phyloP scores from a whole-genome alignment of 257 asterid genomes.

The Nyctanthes arbortristis region DNA sequence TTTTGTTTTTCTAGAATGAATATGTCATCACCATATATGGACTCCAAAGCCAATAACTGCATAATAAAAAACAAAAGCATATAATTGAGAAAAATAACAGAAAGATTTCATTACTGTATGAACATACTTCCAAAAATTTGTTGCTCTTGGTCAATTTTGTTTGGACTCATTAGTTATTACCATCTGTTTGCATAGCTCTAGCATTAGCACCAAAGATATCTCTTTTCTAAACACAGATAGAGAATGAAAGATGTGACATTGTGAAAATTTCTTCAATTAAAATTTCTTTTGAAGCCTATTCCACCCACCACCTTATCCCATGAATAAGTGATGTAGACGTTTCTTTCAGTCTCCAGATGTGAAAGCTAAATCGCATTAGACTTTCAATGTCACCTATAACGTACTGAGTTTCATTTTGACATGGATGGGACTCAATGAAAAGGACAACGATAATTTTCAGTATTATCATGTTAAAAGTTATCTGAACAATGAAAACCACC shows the following conservation, averaged over 20 bases:
- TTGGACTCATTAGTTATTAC: background rate
- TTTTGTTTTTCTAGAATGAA: slow-evolving; percentile 54
- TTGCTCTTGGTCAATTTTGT: background rate
- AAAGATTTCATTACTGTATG: background rate
- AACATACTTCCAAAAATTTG: background rate
- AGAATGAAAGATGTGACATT: background rate
- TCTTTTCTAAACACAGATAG: background rate
- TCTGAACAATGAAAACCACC: background rate
- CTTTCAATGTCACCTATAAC: background rate
- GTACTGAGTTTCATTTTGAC: background rate
- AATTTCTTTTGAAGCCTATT: background rate
- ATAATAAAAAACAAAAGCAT: slow-evolving; percentile 16
- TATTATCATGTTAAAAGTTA: too few relatives aligned
- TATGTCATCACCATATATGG: slow-evolving; percentile 74
- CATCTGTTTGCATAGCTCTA: background rate
- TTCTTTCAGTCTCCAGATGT: background rate
- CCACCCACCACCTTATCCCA: background rate
- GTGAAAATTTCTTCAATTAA: background rate
- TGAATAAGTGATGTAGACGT: background rate
- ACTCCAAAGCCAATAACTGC: slow-evolving; percentile 84
- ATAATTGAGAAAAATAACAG: slow-evolving; percentile 15
- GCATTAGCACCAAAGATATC: background rate
- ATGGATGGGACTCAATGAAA: background rate
- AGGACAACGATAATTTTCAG: too few relatives aligned
- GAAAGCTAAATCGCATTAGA: background rate